Conservation (phyloP, 768 basidiomycete genomes). For the Ramaria rubella region DNA sequence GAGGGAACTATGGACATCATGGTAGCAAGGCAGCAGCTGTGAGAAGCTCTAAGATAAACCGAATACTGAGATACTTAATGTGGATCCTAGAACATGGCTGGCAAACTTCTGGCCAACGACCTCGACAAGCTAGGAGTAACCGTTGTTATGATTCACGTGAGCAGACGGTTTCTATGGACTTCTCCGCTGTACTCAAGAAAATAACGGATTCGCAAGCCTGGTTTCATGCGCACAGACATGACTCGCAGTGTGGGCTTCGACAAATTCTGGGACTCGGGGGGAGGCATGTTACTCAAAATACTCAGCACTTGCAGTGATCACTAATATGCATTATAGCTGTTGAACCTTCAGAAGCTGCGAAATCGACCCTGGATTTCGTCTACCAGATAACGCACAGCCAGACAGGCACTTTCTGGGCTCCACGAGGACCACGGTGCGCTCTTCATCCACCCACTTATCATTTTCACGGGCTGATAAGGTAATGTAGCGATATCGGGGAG, state of each 20-base stretch:
- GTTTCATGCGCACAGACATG: conserved; percentile 44
- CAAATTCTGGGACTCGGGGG: conserved; percentile 37
- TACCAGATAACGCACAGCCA: conserved; percentile 27
- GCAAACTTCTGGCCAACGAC: conserved; percentile 35
- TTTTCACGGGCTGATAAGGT: not conserved
- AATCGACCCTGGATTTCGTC: conserved; percentile 34
- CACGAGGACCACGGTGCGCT: conserved; percentile 34
- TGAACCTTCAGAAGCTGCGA: conserved; percentile 37
- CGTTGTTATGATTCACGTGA: conserved; percentile 39
- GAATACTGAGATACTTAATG: not conserved
- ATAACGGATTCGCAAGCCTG: conserved; percentile 45
- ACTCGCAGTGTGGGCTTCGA: conserved; percentile 40
- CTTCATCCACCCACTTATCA: not conserved
- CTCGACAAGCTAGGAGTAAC: conserved; percentile 33
- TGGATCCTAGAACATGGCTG: conserved; percentile 40
- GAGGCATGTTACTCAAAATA: conserved; percentile 25
- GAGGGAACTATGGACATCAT: conserved; percentile 45
- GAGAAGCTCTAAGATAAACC: too few relatives aligned
- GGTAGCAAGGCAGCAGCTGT: conserved; percentile 40
- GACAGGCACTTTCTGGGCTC: conserved; percentile 41
- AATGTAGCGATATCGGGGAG: conserved; percentile 37
- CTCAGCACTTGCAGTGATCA: not conserved
- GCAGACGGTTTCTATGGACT: conserved; percentile 12
- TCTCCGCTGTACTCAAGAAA: conserved; percentile 15
- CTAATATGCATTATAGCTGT: conserved; percentile 28